phyloP scores from a whole-genome alignment of 441 rosid species.

The Capsella rubella region DNA sequence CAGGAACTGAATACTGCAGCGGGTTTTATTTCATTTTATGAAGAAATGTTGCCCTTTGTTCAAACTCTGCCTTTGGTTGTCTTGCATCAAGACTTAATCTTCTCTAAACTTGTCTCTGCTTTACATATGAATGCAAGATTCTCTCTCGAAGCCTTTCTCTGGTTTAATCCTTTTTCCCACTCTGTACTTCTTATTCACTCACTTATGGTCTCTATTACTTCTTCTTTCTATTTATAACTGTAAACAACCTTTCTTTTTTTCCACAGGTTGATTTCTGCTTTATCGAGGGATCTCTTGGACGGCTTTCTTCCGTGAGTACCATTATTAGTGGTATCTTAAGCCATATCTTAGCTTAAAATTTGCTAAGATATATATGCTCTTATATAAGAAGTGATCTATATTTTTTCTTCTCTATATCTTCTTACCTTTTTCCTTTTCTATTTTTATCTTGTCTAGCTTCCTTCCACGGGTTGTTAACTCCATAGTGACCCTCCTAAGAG shows the following conservation, averaged over 20 bases:
- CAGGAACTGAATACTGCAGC: slow-evolving; percentile 95
- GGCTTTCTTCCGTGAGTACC: slow-evolving; percentile 73
- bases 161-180: slow-evolving; percentile 47
- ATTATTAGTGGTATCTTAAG: no score
- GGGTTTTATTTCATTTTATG: slow-evolving; percentile 80
- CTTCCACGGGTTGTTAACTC: slow-evolving; percentile 71
- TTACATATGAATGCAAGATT: slow-evolving; percentile 80
- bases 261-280: slow-evolving; percentile 78
- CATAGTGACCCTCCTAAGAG: slow-evolving; percentile 61
- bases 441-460: slow-evolving; percentile 53
- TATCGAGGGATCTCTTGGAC: slow-evolving; percentile 83
- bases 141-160: slow-evolving; percentile 87
- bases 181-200: neutral
- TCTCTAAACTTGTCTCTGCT: slow-evolving; percentile 69
- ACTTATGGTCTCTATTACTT: no score
- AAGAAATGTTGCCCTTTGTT: slow-evolving; percentile 73
- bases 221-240: slow-evolving; percentile 2
- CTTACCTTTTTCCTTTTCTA: no score
- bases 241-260: slow-evolving; percentile 20
- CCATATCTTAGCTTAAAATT: no score
- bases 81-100: slow-evolving; percentile 71
- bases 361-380: no score
- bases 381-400: no score
- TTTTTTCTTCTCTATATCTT: no score
- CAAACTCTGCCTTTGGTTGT: slow-evolving; percentile 72